Percentiles rank a stretch among this genome's conserved stretches.
Conservation (phyloP, 2,329 filamentous ascomycete species). For the Aspergillus uvarum region DNA sequence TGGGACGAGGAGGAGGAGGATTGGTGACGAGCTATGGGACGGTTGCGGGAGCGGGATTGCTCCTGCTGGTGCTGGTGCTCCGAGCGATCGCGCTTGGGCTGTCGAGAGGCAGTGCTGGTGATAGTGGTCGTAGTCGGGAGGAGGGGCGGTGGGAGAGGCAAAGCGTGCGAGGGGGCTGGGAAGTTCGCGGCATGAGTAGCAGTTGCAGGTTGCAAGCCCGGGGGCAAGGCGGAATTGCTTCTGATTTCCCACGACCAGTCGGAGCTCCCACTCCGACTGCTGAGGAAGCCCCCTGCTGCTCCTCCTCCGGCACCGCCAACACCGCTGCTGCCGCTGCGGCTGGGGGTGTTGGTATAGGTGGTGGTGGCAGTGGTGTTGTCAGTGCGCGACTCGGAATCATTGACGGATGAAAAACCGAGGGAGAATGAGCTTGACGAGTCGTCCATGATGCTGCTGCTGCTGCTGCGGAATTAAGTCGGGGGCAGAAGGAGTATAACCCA, state of each 20-base stretch:
- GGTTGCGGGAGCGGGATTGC: background rate
- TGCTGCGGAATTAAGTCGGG: background rate
- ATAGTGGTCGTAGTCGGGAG: background rate
- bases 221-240: background rate
- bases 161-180: background rate
- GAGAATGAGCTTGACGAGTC: background rate
- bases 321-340: too few species aligned
- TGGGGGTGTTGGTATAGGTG: background rate
- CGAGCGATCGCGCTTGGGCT: background rate
- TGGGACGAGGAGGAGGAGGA: conserved; percentile 12
- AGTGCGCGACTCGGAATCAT: background rate
- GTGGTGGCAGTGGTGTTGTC: background rate
- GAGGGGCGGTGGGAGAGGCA: background rate
- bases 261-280: background rate
- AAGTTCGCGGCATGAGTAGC: background rate
- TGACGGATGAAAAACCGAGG: background rate
- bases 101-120: background rate
- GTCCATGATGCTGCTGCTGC: background rate
- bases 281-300: background rate
- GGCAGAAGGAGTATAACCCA: background rate
- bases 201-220: background rate
- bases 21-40: background rate
- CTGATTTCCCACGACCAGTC: background rate
- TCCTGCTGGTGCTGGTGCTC: background rate
- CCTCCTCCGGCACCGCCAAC: background rate